These are phyloP conservation scores for Thelephora terrestris DNA, from an alignment of 1,284 basidiomycete species.

Conservation along the genomic window DNA sequence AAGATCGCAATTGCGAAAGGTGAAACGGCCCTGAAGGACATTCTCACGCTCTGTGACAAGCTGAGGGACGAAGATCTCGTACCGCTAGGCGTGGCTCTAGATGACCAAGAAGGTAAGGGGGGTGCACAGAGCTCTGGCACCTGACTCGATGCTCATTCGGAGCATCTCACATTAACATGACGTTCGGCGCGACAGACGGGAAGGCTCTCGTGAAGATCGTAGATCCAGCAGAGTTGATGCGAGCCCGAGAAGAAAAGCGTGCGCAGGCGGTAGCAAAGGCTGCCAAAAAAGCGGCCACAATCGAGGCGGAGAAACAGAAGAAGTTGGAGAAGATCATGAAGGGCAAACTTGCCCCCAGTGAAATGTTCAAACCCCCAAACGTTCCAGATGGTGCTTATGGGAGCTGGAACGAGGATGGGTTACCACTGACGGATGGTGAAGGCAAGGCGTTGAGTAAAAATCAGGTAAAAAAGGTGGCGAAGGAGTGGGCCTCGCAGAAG, in stretches of 20 bases:
- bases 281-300: constrained; percentile 70
- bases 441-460: constrained; percentile 85
- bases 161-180: neutral
- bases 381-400: constrained; percentile 58
- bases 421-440: constrained; percentile 77
- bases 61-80: constrained; percentile 88
- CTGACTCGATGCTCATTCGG: neutral
- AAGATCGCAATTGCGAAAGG: constrained; percentile 69
- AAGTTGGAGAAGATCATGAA: constrained; percentile 80
- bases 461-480: constrained; percentile 70
- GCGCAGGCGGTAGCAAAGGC: constrained; percentile 67
- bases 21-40: constrained; percentile 62
- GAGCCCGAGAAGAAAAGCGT: constrained; percentile 86
- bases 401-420: constrained; percentile 77
- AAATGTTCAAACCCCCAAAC: constrained; percentile 82
- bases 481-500: constrained; percentile 71
- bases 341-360: constrained; percentile 65
- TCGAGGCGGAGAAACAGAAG: constrained; percentile 67
- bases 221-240: constrained; percentile 73
- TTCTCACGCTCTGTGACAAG: constrained; percentile 78
- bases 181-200: constrained; percentile 51
- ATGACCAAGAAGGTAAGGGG: constrained; percentile 83
- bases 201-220: constrained; percentile 92
- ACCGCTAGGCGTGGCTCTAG: constrained; percentile 89
- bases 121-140: constrained; percentile 4